Percentiles rank a stretch among this genome's conserved stretches.
Evolutionary conservation across 1,284 basidiomycete species (phyloP).

Genomic region (Athelia psychrophila): DNA sequence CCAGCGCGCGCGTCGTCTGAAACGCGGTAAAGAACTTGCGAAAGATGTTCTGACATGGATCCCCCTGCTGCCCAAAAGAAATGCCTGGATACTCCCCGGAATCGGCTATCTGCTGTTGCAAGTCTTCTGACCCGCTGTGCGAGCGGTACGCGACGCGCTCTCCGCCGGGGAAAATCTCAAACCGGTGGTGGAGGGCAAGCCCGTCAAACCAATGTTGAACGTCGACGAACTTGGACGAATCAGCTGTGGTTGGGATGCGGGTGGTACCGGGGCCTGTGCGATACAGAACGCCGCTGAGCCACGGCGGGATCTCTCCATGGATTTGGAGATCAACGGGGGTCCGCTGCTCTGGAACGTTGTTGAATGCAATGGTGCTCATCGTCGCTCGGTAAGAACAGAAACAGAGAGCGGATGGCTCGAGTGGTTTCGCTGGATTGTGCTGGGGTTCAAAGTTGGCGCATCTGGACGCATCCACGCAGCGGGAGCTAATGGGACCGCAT

Average conservation of each 20-base stretch:
- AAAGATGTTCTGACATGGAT: constrained; percentile 22
- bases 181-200: constrained; percentile 21
- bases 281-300: constrained; percentile 21
- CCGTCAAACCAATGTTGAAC: constrained; percentile 26
- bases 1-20: constrained; percentile 2
- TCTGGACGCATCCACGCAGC: no score
- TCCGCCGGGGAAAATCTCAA: constrained; percentile 17
- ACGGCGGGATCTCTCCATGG: constrained; percentile 14
- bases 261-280: constrained; percentile 24
- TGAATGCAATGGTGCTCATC: neutral
- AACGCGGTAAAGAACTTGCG: constrained; percentile 22
- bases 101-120: constrained; percentile 12
- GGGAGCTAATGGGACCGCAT: no score
- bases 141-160: constrained; percentile 16
- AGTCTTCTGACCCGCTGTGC: constrained; percentile 13
- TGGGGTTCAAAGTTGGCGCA: no score
- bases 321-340: neutral
- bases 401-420: no score
- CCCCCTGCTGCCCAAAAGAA: constrained; percentile 16
- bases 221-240: constrained; percentile 10
- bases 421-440: no score
- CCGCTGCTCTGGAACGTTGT: neutral
- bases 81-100: constrained; percentile 10
- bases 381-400: no score
- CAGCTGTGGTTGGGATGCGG: constrained; percentile 12